These are phyloP conservation scores for Parafenestella ontariensis DNA, from an alignment of 2,329 filamentous ascomycete species.

Conservation along the genomic window DNA sequence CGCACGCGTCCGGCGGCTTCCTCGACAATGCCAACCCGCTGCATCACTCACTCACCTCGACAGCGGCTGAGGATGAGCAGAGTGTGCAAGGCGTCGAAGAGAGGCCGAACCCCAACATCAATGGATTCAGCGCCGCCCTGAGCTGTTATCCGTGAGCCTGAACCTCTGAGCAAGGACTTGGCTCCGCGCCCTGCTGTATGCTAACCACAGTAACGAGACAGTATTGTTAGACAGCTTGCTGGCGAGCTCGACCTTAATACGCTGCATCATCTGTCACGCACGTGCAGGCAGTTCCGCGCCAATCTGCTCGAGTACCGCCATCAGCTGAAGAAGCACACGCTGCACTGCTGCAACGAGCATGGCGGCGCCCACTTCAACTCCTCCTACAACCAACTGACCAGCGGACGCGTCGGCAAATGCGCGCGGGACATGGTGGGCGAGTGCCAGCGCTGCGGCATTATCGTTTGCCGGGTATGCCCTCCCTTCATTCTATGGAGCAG, in stretches of 20 bases:
- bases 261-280: constrained; percentile 80
- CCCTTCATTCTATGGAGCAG: neutral
- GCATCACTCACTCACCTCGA: constrained; percentile 32
- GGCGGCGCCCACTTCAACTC: constrained; percentile 41
- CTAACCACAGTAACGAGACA: constrained; percentile 53
- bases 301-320: constrained; percentile 80
- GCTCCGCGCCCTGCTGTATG: constrained; percentile 33
- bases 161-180: constrained; percentile 40
- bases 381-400: constrained; percentile 45
- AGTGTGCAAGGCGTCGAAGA: constrained; percentile 29
- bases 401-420: constrained; percentile 77
- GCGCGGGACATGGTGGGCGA: constrained; percentile 86
- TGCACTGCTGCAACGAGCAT: constrained; percentile 80
- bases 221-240: constrained; percentile 78
- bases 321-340: constrained; percentile 74
- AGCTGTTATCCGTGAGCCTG: constrained; percentile 72
- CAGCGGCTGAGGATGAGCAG: constrained; percentile 9
- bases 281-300: constrained; percentile 79
- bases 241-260: constrained; percentile 84
- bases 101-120: constrained; percentile 61
- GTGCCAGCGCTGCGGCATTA: constrained; percentile 77
- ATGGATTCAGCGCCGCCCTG: constrained; percentile 67
- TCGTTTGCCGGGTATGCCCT: constrained; percentile 79
- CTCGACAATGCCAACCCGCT: constrained; percentile 36
- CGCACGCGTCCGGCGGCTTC: constrained; percentile 27